phyloP scores from a whole-genome alignment of 2,329 filamentous ascomycete species.

The Basipetospora chlamydospora region DNA sequence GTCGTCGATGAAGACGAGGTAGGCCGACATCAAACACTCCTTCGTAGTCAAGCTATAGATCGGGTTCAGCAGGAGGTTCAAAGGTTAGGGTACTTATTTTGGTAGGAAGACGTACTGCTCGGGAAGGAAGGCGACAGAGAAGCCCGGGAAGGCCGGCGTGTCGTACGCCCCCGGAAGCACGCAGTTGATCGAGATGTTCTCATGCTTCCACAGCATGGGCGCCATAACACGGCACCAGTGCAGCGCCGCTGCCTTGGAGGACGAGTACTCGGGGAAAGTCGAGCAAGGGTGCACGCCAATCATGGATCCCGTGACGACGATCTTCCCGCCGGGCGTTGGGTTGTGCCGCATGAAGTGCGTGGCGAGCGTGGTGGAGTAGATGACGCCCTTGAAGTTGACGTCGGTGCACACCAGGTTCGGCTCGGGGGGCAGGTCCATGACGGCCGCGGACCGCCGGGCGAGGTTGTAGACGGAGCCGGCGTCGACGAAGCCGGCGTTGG shows the following conservation, averaged over 20 bases:
- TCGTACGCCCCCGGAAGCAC: slow-evolving; percentile 31
- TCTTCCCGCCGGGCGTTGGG: slow-evolving; percentile 23
- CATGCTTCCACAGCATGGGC: slow-evolving; percentile 25
- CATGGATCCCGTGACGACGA: slow-evolving; percentile 28
- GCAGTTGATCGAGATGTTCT: slow-evolving; percentile 32
- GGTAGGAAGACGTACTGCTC: slow-evolving; percentile 12
- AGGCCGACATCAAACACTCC: slow-evolving; percentile 28
- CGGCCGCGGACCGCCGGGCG: slow-evolving; percentile 7
- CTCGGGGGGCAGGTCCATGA: slow-evolving; percentile 21
- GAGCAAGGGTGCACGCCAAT: slow-evolving; percentile 27
- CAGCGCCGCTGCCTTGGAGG: slow-evolving; percentile 32
- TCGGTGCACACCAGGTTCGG: slow-evolving; percentile 31
- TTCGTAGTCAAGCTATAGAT: slow-evolving; percentile 22
- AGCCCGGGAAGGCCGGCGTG: slow-evolving; percentile 27
- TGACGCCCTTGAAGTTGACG: slow-evolving; percentile 33
- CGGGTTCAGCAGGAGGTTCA: not conserved
- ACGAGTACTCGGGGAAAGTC: slow-evolving; percentile 31
- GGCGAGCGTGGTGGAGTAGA: slow-evolving; percentile 33
- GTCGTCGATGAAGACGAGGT: slow-evolving; percentile 29
- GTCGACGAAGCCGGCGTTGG: slow-evolving; percentile 36
- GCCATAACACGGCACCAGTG: slow-evolving; percentile 24
- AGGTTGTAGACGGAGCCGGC: slow-evolving; percentile 27
- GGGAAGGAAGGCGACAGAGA: slow-evolving; percentile 24
- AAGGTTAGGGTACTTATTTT: not conserved
- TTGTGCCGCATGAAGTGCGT: slow-evolving; percentile 40